Evolutionary conservation across 2,329 filamentous ascomycete species (phyloP), one percentile per base, ranked within the genome.

Genomic region (Aaosphaeria arxii): DNA sequence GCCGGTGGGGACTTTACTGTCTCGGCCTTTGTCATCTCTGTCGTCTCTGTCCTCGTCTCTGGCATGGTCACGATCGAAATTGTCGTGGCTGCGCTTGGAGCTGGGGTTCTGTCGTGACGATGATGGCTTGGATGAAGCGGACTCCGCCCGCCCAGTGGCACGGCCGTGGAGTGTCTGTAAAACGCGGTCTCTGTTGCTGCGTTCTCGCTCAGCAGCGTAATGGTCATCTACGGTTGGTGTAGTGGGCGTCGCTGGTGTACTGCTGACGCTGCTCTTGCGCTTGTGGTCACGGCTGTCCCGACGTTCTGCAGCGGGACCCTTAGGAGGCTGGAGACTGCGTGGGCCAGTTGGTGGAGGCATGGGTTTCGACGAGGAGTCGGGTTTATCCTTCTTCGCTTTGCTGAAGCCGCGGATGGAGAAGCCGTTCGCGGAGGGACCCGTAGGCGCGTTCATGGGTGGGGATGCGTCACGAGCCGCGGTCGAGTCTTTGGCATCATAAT

Each of bases 191-290:
- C 64, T 59, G 31, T 63, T 57, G 11, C 57, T 57, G 28, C 64
- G 62, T 24, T 64, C 64, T 24, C 86, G 82, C 67, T 89, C 86
- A 0, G 85, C 74, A 1, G 86, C 85, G 66, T 88, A 85, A n/a
- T 82, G 77, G 54, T 87, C 83, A 47, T 62, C 59, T 9, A 54
- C 42, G 2, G 47, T 45, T 7, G 57, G 47, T 5, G 56, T 56
- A 9, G 51, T 49, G 5, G 65, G 53, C 4, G 56, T 54, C 11
- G 51, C 47, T 9, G 59, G 50, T 33, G 43, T 31, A 28, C n/a
- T 38, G 4, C 9, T 29, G 39, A 56, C 64, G 40, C 46, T 53
- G 46, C 54, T 62, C 13, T 58, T 47, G n/a, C 54, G 52, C 32
- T 57, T 54, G 39, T 57, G 29, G 49, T 46, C 48, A 46, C 17